These are phyloP conservation scores for Saitozyma podzolica DNA, from an alignment of 768 basidiomycete genomes.

Conservation along the genomic window DNA sequence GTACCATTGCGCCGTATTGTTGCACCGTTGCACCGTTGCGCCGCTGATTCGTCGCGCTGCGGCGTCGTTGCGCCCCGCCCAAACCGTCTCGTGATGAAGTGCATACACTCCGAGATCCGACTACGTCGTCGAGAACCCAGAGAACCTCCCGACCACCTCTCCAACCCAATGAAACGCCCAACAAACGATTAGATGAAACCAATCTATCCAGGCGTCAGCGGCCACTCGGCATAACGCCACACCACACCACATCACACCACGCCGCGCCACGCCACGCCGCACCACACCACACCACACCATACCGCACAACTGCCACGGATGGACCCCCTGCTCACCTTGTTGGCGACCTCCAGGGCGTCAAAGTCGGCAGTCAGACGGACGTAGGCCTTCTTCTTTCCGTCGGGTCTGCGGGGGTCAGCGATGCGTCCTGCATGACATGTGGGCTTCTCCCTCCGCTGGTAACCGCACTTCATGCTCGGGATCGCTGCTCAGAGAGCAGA, in stretches of 20 bases:
- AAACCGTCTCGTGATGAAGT: not conserved
- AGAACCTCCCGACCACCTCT: not conserved
- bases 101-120: conserved; percentile 8
- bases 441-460: too few species aligned
- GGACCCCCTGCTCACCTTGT: conserved; percentile 66
- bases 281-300: too few species aligned
- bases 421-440: too few species aligned
- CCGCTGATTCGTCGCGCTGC: too few species aligned
- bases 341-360: conserved; percentile 94
- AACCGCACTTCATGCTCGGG: too few species aligned
- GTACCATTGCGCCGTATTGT: too few species aligned
- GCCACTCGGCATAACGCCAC: not conserved
- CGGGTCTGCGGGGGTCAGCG: conserved; percentile 63
- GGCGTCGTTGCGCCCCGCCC: too few species aligned
- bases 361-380: conserved; percentile 92
- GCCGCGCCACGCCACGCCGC: too few species aligned
- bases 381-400: conserved; percentile 99
- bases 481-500: too few species aligned
- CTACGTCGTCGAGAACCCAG: conserved; percentile 1
- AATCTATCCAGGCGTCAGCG: conserved; percentile 61
- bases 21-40: too few species aligned
- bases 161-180: not conserved
- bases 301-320: not conserved
- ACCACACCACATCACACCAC: too few species aligned
- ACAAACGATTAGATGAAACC: conserved; percentile 77